Conservation (phyloP, 108 stramenopile species). For the Bacterosira constricta region DNA sequence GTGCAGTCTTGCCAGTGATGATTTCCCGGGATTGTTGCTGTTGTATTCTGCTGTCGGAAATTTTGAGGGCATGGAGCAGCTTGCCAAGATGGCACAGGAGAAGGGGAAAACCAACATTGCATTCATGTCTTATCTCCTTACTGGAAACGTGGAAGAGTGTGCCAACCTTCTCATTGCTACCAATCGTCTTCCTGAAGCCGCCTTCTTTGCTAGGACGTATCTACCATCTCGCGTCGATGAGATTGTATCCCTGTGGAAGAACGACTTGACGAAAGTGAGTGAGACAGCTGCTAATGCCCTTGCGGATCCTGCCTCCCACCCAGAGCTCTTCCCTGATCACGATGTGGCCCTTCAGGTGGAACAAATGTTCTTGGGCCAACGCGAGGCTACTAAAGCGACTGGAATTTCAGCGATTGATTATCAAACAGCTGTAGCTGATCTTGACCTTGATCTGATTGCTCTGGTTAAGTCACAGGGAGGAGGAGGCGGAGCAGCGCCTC, state of each 20-base stretch:
- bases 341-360: conserved; percentile 93
- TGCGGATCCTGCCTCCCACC: conserved; percentile 82
- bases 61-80: conserved; percentile 84
- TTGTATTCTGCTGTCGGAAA: conserved; percentile 95
- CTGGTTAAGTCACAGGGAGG: conserved; percentile 78
- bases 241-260: conserved; percentile 93
- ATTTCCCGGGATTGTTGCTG: conserved; percentile 93
- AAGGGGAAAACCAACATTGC: conserved; percentile 95
- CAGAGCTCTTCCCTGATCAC: conserved; percentile 90
- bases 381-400: conserved; percentile 63
- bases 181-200: conserved; percentile 96
- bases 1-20: conserved; percentile 88
- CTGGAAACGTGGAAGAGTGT: conserved; percentile 92
- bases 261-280: conserved; percentile 81
- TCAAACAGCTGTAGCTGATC: conserved; percentile 87
- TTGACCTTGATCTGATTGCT: conserved; percentile 88
- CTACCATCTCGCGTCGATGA: conserved; percentile 91
- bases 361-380: conserved; percentile 85
- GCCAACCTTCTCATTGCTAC: conserved; percentile 88
- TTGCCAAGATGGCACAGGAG: conserved; percentile 80
- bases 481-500: conserved; percentile 29
- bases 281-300: conserved; percentile 92
- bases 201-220: conserved; percentile 98
- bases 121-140: conserved; percentile 91
- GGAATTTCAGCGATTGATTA: conserved; percentile 82